phyloP scores from a whole-genome alignment of 2,329 filamentous ascomycete species.

The Tolypocladium sp. region DNA sequence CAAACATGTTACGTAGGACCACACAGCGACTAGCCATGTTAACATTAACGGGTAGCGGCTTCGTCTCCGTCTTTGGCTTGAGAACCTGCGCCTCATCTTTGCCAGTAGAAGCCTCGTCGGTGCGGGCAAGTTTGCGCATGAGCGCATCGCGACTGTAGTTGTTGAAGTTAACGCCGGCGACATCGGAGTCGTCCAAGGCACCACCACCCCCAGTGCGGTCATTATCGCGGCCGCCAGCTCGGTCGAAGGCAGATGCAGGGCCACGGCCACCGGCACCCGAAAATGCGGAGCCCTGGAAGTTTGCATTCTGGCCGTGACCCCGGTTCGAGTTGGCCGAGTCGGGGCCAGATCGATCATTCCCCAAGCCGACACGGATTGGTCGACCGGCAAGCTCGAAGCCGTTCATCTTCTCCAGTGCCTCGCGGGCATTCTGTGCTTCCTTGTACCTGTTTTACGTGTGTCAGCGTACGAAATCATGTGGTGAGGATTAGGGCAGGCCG shows the following conservation, averaged over 20 bases:
- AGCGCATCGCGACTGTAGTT: slow-evolving; percentile 97
- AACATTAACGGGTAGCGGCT: slow-evolving; percentile 73
- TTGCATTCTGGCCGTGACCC: slow-evolving; percentile 68
- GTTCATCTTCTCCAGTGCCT: slow-evolving; percentile 98
- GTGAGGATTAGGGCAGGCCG: neutral
- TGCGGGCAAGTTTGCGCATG: slow-evolving; percentile 96
- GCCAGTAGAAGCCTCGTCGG: slow-evolving; percentile 65
- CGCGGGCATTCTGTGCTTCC: slow-evolving; percentile 82
- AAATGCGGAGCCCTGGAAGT: slow-evolving; percentile 84
- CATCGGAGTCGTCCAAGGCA: slow-evolving; percentile 93
- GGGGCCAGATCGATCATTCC: slow-evolving; percentile 99
- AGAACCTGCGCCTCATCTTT: slow-evolving; percentile 63
- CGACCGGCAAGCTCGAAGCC: slow-evolving; percentile 96
- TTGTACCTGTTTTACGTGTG: slow-evolving; percentile 55
- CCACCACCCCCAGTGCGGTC: slow-evolving; percentile 88
- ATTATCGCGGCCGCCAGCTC: slow-evolving; percentile 77
- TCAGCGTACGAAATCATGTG: neutral
- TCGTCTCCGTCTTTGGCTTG: slow-evolving; percentile 71
- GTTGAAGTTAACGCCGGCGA: slow-evolving; percentile 98
- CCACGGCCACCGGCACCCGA: slow-evolving; percentile 84
- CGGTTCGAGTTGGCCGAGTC: slow-evolving; percentile 89
- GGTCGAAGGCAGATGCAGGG: slow-evolving; percentile 78
- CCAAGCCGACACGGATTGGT: slow-evolving; percentile 95
- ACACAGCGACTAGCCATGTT: slow-evolving; percentile 92
- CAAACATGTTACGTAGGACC: slow-evolving; percentile 91